Conservation (phyloP, 192 early-diverging fungal genomes). For the Allomyces javanicus region DNA sequence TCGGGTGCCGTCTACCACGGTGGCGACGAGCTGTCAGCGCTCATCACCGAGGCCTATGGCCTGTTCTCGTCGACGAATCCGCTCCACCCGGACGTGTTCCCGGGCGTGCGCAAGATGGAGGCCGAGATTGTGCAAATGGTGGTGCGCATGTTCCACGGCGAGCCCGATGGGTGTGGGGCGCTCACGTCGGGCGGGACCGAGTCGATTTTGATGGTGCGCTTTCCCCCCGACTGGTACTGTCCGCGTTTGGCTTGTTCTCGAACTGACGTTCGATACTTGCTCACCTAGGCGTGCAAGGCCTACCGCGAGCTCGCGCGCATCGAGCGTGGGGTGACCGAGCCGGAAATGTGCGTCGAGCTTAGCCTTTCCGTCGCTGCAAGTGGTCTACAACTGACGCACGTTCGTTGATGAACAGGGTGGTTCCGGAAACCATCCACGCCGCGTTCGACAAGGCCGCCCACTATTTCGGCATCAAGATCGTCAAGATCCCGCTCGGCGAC, state of each 20-base stretch:
- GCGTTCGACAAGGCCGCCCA: constrained; percentile 88
- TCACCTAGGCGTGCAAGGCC: constrained; percentile 48
- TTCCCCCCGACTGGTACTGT: too few species aligned
- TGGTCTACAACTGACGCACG: background rate
- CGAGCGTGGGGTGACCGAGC: constrained; percentile 56
- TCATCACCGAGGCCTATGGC: constrained; percentile 59
- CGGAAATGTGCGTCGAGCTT: constrained; percentile 57
- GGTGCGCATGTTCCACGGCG: constrained; percentile 63
- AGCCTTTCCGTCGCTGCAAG: background rate
- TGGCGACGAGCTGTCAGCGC: constrained; percentile 52
- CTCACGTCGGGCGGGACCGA: constrained; percentile 92
- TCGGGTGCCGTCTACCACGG: constrained; percentile 89
- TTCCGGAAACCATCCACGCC: constrained; percentile 82
- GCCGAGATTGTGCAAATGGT: constrained; percentile 90
- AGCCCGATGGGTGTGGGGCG: constrained; percentile 48
- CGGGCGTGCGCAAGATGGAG: constrained; percentile 84
- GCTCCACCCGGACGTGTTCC: constrained; percentile 88
- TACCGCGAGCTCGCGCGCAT: constrained; percentile 72
- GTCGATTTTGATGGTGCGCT: constrained; percentile 58
- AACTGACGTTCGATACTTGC: too few species aligned
- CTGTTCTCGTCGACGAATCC: constrained; percentile 73
- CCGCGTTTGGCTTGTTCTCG: background rate
- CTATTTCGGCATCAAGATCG: constrained; percentile 77
- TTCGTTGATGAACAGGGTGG: constrained; percentile 29
- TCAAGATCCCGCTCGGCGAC: constrained; percentile 63